phyloP scores from a whole-genome alignment of 306 rosid species.

The Prunus mume region DNA sequence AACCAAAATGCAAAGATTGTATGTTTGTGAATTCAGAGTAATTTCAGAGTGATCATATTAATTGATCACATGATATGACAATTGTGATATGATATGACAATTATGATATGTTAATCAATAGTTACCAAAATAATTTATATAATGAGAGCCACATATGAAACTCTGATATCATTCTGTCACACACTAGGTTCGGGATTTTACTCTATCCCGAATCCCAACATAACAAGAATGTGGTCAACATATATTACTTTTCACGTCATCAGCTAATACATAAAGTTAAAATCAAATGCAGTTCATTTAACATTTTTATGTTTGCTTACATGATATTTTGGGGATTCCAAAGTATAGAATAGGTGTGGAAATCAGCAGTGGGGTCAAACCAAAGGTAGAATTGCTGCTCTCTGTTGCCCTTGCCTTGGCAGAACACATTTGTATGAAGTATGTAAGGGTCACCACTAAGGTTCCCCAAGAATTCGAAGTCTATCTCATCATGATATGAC shows the following conservation, averaged over 20 bases:
- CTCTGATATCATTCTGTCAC: no score
- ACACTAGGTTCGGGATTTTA: no score
- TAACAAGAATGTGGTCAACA: neutral
- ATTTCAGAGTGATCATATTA: no score
- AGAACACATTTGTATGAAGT: conserved; percentile 41
- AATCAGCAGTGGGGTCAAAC: conserved; percentile 44
- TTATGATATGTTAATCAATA: no score
- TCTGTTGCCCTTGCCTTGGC: conserved; percentile 37
- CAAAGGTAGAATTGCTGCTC: conserved; percentile 38
- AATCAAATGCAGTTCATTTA: neutral
- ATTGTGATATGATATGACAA: no score
- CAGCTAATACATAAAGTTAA: no score
- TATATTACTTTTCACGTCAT: no score
- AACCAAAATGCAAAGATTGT: neutral
- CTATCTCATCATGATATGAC: conserved; percentile 37
- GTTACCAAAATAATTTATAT: no score
- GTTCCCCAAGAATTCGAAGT: conserved; percentile 49
- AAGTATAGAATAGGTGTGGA: conserved; percentile 36
- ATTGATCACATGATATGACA: no score
- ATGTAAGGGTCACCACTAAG: conserved; percentile 33
- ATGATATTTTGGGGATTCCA: conserved; percentile 39
- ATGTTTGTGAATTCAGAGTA: neutral
- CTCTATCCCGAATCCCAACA: no score
- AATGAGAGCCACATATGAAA: no score
- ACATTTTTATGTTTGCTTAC: conserved; percentile 14